These are phyloP conservation scores for Sindora glabra DNA, from an alignment of 306 rosid genomes.

Conservation along the genomic window DNA sequence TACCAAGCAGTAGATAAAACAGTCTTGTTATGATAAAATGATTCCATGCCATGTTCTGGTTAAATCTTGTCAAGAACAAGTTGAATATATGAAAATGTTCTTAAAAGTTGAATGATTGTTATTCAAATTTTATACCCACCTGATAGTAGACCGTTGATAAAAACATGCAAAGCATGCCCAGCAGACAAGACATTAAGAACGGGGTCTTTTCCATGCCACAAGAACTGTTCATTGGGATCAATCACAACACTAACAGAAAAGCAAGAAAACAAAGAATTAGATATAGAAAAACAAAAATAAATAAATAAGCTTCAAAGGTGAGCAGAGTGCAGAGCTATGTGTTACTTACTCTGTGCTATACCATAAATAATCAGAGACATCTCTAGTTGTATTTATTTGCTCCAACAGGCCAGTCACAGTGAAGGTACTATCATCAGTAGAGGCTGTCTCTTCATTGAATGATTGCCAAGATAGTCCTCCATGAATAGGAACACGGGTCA, in stretches of 20 bases:
- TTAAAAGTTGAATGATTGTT: neutral
- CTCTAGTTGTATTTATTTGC: constrained; percentile 94
- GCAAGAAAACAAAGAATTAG: neutral
- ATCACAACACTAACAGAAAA: constrained; percentile 55
- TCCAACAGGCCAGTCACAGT: constrained; percentile 74
- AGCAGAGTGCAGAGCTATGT: neutral
- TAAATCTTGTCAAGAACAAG: neutral
- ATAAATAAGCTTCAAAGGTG: neutral
- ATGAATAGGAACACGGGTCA: constrained; percentile 74
- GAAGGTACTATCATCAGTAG: constrained; percentile 64
- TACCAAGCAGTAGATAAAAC: neutral
- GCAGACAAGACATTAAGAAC: constrained; percentile 77
- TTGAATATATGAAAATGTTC: neutral
- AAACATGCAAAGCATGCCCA: constrained; percentile 94
- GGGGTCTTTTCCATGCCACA: constrained; percentile 57
- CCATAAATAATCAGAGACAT: constrained; percentile 87
- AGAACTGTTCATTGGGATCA: constrained; percentile 61
- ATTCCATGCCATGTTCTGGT: constrained; percentile 1
- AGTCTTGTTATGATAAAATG: neutral
- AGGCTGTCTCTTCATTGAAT: constrained; percentile 71
- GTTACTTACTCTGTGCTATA: constrained; percentile 91
- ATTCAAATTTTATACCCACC: constrained; percentile 34
- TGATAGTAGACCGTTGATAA: constrained; percentile 71
- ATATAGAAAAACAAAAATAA: neutral
- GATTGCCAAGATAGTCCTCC: constrained; percentile 85